phyloP scores from a whole-genome alignment of 2,329 filamentous ascomycete species.

The Ophiosphaerella korrae region DNA sequence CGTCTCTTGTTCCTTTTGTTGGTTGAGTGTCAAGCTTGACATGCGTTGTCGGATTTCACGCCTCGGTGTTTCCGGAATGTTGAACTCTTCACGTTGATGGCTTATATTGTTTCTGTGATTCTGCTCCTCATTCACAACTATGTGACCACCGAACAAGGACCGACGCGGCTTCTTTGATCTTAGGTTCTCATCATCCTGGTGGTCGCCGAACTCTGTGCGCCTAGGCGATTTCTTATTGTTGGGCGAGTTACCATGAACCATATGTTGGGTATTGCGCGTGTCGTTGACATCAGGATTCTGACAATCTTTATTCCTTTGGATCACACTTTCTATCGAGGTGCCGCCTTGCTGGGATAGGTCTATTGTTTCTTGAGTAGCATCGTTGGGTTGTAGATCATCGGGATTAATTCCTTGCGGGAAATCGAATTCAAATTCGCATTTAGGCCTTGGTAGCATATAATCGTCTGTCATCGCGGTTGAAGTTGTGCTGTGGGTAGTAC shows the following conservation, averaged over 20 bases:
- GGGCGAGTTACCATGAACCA: neutral
- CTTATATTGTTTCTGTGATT: neutral
- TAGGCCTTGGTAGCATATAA: neutral
- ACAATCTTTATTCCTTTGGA: no score
- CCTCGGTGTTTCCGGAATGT: neutral
- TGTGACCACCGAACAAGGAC: slow-evolving; percentile 21
- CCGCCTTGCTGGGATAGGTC: neutral
- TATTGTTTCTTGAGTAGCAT: neutral
- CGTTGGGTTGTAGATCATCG: neutral
- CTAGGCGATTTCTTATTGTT: slow-evolving; percentile 15
- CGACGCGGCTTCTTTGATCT: slow-evolving; percentile 16
- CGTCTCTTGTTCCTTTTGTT: slow-evolving; percentile 2
- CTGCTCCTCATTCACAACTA: neutral
- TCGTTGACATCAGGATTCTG: no score
- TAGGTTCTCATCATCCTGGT: slow-evolving; percentile 2
- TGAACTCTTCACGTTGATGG: neutral
- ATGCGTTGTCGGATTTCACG: slow-evolving; percentile 12
- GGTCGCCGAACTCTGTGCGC: slow-evolving; percentile 5
- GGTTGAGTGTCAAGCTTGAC: slow-evolving; percentile 18
- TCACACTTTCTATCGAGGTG: neutral
- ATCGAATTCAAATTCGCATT: slow-evolving; percentile 14
- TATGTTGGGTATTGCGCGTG: no score
- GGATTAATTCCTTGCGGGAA: slow-evolving; percentile 13
- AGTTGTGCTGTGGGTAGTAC: neutral
- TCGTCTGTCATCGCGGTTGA: neutral